A percentile compares a stretch with the other conserved stretches of the same genome.
Evolutionary conservation across 2,329 filamentous ascomycete species (phyloP).

Genomic region (Lasiodiplodia gonubiensis): DNA sequence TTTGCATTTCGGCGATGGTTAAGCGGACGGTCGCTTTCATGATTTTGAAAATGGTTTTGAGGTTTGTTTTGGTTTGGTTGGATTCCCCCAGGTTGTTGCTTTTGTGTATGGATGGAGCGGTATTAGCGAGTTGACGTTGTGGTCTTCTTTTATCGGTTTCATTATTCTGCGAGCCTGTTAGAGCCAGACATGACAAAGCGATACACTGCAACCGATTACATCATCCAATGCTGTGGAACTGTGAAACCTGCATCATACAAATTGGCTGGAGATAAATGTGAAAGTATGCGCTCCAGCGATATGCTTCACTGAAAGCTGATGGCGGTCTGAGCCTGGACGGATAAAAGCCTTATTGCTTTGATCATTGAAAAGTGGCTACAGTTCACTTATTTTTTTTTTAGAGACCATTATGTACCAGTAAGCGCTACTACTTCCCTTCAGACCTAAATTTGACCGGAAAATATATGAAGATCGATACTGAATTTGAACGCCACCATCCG

Average conservation of each 20-base stretch:
- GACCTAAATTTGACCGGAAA: not conserved
- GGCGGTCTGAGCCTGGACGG: not conserved
- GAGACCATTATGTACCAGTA: not conserved
- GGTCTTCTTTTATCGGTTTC: not conserved
- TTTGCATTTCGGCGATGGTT: slow-evolving; percentile 21
- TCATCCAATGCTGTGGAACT: not conserved
- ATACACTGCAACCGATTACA: slow-evolving; percentile 15
- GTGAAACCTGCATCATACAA: not conserved
- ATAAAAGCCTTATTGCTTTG: not conserved
- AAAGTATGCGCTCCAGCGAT: not conserved
- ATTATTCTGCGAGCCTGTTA: not conserved
- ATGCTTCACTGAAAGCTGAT: not conserved
- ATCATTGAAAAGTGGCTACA: not conserved
- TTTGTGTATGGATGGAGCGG: not conserved
- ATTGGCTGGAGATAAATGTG: not conserved
- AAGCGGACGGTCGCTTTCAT: slow-evolving; percentile 20
- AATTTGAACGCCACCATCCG: not conserved
- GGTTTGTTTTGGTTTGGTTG: slow-evolving; percentile 8
- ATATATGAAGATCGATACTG: not conserved
- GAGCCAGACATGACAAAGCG: slow-evolving; percentile 15
- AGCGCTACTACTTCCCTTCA: not conserved
- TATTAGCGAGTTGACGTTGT: not conserved
- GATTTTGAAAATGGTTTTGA: slow-evolving; percentile 1
- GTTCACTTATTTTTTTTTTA: not conserved
- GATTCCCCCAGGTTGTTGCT: slow-evolving; percentile 20